phyloP scores from a whole-genome alignment of 2,329 filamentous ascomycete genomes.

The Fusarium fujikuroi region DNA sequence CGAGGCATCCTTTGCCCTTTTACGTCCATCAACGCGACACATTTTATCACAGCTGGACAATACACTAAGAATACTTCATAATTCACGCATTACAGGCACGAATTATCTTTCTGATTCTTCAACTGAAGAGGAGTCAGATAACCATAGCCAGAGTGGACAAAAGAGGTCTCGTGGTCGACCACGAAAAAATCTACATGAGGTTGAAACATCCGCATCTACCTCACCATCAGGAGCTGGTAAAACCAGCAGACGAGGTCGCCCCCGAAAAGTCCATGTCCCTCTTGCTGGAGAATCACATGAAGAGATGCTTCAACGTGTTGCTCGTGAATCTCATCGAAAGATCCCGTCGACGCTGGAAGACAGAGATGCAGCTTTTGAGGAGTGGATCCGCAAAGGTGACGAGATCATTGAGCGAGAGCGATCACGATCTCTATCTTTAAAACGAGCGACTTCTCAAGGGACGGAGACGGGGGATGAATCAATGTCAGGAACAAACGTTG shows the following conservation, averaged over 20 bases:
- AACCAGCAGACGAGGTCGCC: slow-evolving; percentile 50
- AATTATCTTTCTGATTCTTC: slow-evolving; percentile 53
- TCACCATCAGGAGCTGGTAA: slow-evolving; percentile 12
- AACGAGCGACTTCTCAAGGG: slow-evolving; percentile 27
- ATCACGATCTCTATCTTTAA: slow-evolving; percentile 22
- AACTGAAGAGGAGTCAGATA: slow-evolving; percentile 52
- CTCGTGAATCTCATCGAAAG: slow-evolving; percentile 52
- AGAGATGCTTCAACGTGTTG: slow-evolving; percentile 60
- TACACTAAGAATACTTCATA: slow-evolving; percentile 76
- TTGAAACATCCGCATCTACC: slow-evolving; percentile 16
- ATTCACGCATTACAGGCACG: slow-evolving; percentile 64
- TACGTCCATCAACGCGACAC: slow-evolving; percentile 76
- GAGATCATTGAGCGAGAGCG: slow-evolving; percentile 37
- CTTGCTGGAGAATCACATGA: slow-evolving; percentile 58
- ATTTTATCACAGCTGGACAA: slow-evolving; percentile 76
- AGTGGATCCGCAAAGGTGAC: slow-evolving; percentile 49
- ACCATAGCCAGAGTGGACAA: slow-evolving; percentile 36
- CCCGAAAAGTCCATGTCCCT: slow-evolving; percentile 53
- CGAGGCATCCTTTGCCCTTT: slow-evolving; percentile 69
- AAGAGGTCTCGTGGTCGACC: slow-evolving; percentile 46
- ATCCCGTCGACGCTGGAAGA: slow-evolving; percentile 42
- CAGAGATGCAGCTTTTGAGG: slow-evolving; percentile 49
- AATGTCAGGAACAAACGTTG: slow-evolving; percentile 29
- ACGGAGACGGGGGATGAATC: slow-evolving; percentile 29
- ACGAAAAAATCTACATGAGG: slow-evolving; percentile 21